Conservation (phyloP, 2,329 filamentous ascomycete genomes). For the Mycogone perniciosa region DNA sequence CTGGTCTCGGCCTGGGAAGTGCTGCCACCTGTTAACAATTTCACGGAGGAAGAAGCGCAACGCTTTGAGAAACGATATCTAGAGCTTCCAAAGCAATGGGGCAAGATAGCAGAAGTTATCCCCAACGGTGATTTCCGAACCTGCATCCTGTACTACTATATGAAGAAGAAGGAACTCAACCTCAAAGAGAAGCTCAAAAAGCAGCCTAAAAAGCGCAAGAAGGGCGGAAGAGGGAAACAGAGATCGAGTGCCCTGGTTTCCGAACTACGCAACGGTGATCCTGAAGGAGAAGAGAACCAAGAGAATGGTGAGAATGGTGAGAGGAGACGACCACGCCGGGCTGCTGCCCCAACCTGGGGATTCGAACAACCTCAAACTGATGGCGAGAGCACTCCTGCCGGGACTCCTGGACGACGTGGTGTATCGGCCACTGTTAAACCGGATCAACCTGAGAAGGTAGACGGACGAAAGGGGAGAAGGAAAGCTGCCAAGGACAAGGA, state of each 20-base stretch:
- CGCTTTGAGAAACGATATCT: constrained; percentile 69
- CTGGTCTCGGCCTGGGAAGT: constrained; percentile 67
- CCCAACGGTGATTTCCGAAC: constrained; percentile 66
- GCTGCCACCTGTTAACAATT: constrained; percentile 67
- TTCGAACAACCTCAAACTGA: constrained; percentile 55
- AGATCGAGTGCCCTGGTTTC: constrained; percentile 60
- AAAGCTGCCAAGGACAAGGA: constrained; percentile 29
- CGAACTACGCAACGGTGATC: constrained; percentile 56
- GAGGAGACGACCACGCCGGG: constrained; percentile 54
- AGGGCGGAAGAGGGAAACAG: constrained; percentile 50
- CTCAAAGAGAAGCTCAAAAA: constrained; percentile 70
- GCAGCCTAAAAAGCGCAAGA: constrained; percentile 53
- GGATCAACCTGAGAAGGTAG: constrained; percentile 41
- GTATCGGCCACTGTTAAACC: constrained; percentile 33
- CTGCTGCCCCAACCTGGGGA: constrained; percentile 65
- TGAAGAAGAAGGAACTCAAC: constrained; percentile 67
- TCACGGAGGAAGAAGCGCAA: constrained; percentile 62
- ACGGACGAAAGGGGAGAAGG: constrained; percentile 32
- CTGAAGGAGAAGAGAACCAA: constrained; percentile 48
- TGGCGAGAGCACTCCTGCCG: constrained; percentile 52
- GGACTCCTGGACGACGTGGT: constrained; percentile 51
- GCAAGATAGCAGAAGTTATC: constrained; percentile 63
- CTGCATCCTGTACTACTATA: constrained; percentile 82
- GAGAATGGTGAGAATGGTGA: constrained; percentile 56
- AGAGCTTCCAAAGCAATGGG: constrained; percentile 76